Base-by-base conservation (phyloP, 805 yeast species). In the Scheffersomyces ergatensis region DNA sequence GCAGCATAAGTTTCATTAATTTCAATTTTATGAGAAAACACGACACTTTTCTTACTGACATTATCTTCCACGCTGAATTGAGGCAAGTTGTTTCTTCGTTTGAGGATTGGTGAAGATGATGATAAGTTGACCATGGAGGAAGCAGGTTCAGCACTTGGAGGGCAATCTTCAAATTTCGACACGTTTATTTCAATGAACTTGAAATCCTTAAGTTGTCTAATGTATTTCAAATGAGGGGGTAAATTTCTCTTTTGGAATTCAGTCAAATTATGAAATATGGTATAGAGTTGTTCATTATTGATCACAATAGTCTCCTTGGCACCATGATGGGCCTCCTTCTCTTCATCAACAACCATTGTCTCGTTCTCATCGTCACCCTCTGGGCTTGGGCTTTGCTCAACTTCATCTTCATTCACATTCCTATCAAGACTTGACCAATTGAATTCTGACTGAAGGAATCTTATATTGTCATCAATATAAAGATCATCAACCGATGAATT, bases 1-100 rank as follows among this genome's bases (percentile, higher is more conserved):
- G 80, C 63, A 1, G 83, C 69, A 48, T 66, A 74, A 1, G 87
- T 79, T 39, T 76, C 77, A 46, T 75, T 74, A 34, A 78, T 66
- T 36, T 52, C 64, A 26, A 80, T 63, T 44, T 67, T 65, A 41
- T 74, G 70, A 7, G 78, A 66, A 50, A 81, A 81, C 33, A 46
- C 50, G 14, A 73, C 78, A 39, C 51, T 55, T 40, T 65, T 63
- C 30, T 44, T 46, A 11, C 17, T 8, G 5, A 6, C 5, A 29
- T n/a, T 29, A 5, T 29, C 32, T 14, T 29, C 32, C 3, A 32
- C 9, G 6, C 13, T n/a, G 16, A 34, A 37, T 12, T 31, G 34
- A 34, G 11, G 27, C 5, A 23, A 14, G 24, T 6, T 21, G 11
- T 18, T 16, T 17, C 20, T 38, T 33, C 33, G 25, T 32, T 20